Base-by-base conservation (phyloP, 2,329 filamentous ascomycete genomes). In the Colletotrichum spaethianum region DNA sequence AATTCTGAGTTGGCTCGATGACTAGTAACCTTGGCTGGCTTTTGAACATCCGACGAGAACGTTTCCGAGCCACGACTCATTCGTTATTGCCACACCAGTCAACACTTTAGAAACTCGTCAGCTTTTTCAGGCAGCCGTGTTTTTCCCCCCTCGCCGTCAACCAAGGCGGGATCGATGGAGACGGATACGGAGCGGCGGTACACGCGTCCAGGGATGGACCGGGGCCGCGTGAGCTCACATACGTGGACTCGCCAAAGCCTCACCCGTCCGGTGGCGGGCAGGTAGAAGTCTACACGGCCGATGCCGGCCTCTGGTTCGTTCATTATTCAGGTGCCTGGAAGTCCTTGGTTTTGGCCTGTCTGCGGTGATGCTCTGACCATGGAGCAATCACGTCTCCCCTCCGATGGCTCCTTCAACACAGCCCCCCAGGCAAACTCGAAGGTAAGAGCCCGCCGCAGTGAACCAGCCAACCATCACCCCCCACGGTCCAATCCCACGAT, bases 211-310 rank as follows among this genome's bases (percentile, higher is more conserved):
- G 31, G 14, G 44, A 9, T n/a, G n/a, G 20, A 36, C 38, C 28
- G n/a, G 16, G 23, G 60, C n/a, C 44, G 42, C n/a, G 1, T 36
- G 59, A 38, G 31, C 42, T 18, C 9, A n/a, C 33, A 38, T 52
- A 63, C 33, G 46, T 63, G 23, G 33, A 28, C 46, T 52, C 23
- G 1, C 26, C 46, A 53, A 63, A 50, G 33, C 60, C 33, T 63
- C 33, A 12, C 33, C n/a, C 46, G 8, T 8, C n/a, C 33, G 23
- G 42, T n/a, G 23, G 33, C 23, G 14, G 33, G 33, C 33, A 23
- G 18, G 18, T 14, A 38, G 3, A 12, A 36, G n/a, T 14, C 33
- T 28, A 16, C 33, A 63, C 44, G 18, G 23, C 33, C 44, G n/a
- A 40, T 7, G 33, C 60, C 18, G 6, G 4, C n/a, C 28, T 9